A percentile compares a stretch with the other conserved stretches of the same genome.
Evolutionary conservation across 73 alveolate species (phyloP).

Genomic region (Symbiodinium pilosum): DNA sequence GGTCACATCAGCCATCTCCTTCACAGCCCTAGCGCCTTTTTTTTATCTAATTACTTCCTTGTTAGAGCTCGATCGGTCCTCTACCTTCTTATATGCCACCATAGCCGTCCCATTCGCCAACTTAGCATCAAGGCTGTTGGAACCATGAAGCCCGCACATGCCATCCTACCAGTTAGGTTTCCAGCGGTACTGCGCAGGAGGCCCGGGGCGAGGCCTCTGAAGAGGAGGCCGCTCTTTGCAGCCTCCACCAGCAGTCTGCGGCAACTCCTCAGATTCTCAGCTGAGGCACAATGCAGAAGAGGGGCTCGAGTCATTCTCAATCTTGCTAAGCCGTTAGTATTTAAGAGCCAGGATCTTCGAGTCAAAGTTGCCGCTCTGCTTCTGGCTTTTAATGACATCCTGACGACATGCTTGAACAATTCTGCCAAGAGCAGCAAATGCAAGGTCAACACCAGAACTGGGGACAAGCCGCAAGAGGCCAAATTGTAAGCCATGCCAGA

Average conservation of each 20-base stretch:
- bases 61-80: neutral
- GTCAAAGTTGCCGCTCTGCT: constrained; percentile 77
- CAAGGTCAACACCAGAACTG: neutral
- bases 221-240: constrained; percentile 32
- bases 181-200: constrained; percentile 52
- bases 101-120: constrained; percentile 78
- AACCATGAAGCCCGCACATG: neutral
- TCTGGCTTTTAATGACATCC: constrained; percentile 87
- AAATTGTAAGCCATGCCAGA: constrained; percentile 80
- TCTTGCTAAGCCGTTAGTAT: too few relatives aligned
- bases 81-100: constrained; percentile 90
- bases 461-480: constrained; percentile 71
- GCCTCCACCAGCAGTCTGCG: constrained; percentile 44
- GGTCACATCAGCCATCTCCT: constrained; percentile 86
- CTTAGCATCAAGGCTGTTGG: neutral
- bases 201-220: constrained; percentile 72
- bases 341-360: constrained; percentile 9
- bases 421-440: neutral
- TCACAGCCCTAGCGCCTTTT: neutral
- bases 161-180: neutral
- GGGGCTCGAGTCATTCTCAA: neutral
- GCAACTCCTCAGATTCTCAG: constrained; percentile 26
- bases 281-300: neutral
- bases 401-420: neutral
- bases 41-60: too few relatives aligned